These are phyloP conservation scores for Pyricularia sp. DNA, from an alignment of 2,329 filamentous ascomycete genomes.

Conservation along the genomic window DNA sequence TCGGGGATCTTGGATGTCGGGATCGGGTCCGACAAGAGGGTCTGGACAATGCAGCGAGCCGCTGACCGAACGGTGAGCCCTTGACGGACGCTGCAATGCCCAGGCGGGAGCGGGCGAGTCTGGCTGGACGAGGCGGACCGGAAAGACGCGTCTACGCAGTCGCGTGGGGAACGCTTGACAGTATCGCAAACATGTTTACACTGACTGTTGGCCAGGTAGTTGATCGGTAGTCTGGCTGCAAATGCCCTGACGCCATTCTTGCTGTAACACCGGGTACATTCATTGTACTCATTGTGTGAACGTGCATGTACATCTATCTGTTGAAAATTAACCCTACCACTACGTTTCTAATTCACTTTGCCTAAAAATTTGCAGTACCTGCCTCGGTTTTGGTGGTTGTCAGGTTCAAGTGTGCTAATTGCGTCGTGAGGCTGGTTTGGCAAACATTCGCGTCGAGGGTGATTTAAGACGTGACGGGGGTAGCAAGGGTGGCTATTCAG, in stretches of 20 bases:
- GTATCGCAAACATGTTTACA: background rate
- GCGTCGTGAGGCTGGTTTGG: background rate
- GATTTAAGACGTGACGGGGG: background rate
- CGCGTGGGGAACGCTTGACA: background rate
- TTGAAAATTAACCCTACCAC: background rate
- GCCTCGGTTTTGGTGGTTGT: background rate
- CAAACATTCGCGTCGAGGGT: background rate
- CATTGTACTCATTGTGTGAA: background rate
- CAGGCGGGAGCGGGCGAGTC: background rate
- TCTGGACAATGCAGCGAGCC: background rate
- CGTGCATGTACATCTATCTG: background rate
- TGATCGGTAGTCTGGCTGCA: background rate
- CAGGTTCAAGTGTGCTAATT: background rate
- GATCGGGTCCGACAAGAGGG: background rate
- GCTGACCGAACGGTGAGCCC: background rate
- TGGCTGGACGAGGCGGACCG: background rate
- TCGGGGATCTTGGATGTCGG: background rate
- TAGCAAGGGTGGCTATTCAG: background rate
- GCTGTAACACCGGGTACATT: background rate
- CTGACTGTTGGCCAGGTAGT: background rate
- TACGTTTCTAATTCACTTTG: background rate
- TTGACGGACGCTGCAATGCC: background rate
- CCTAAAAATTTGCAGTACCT: background rate
- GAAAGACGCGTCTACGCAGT: background rate
- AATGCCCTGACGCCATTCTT: background rate